Base-by-base conservation (phyloP, 2,329 filamentous ascomycete genomes). In the Colletotrichum sp. region DNA sequence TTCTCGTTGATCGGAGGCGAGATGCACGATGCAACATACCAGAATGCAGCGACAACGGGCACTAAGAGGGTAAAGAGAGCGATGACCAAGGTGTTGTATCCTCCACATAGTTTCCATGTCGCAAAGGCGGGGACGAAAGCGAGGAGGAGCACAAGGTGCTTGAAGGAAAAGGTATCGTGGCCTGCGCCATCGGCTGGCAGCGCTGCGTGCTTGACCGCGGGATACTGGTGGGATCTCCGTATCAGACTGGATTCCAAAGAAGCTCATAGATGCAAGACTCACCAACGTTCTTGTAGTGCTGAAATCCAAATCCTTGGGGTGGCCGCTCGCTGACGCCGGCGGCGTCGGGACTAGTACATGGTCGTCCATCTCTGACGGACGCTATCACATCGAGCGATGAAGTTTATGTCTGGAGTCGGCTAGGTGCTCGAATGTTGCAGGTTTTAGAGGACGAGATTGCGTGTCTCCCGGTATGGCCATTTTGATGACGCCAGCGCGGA, bases 1-100 rank as follows among this genome's bases (percentile, higher is more conserved):
- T 97, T 97, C 84, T 97, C 94, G 83, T 95, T 97, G 87, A 93
- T 94, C 82, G 95, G 94, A 61, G 94, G 94, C 74, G 93, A 94
- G 82, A 95, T 91, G 77, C 91, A 88, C 7, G 95, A 97, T 75
- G 92, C 91, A 39, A 93, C 83, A 79, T 93, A 90, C 95, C 95
- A 97, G 89, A 94, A 96, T 78, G 85, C 90, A 79, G 92, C 91
- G 69, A 96, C 89, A 80, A 97, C 92, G 7, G 95, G 95, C 65
- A 95, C 84, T 2, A 7, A 2, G 48, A 90, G 89, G 77, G 94
- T 93, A 83, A 98, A 88, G 78, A 96, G 82, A 77, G 90, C 92
- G 91, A 98, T 96, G 80, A 96, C 85, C 85, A 91, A 92, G 76
- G 94, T 96, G 89, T 95, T 95, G 81, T 94, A 86, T 72, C 95